Base-by-base conservation (phyloP, 495 filamentous ascomycete genomes). In the Patellaria atrata region DNA sequence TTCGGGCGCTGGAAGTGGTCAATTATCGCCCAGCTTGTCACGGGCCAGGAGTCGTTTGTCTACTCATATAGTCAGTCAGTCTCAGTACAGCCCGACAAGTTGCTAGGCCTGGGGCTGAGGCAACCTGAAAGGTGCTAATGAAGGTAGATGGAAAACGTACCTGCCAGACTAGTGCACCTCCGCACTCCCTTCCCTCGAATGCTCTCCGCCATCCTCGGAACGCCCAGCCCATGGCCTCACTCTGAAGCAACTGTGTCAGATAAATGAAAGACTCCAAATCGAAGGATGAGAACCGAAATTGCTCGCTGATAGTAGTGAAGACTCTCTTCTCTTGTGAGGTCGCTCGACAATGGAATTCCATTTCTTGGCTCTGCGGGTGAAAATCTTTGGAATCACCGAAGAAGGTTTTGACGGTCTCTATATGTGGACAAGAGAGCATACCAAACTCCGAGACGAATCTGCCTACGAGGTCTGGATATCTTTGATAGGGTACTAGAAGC, bases 21-120 rank as follows among this genome's bases (percentile, higher is more conserved):
- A 4, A 47, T 31, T 1, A 47, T 32, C 11, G 38, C 61, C 84
- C 84, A 47, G 5, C 32, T 40, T 26, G 37, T 40, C 2, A 34
- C 40, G 1, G 44, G 44, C 39, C 40, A 47, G 22, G 35, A 47
- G 18, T 47, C 44, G 29, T 47, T 47, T 10, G n/a, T n/a, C n/a
- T n/a, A n/a, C n/a, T n/a, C n/a, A n/a, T n/a, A n/a, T n/a, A n/a
- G n/a, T n/a, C n/a, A n/a, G n/a, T n/a, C n/a, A n/a, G n/a, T n/a
- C n/a, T n/a, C n/a, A n/a, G n/a, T n/a, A n/a, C n/a, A n/a, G n/a
- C n/a, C n/a, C n/a, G n/a, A n/a, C n/a, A n/a, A n/a, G n/a, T n/a
- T n/a, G n/a, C n/a, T n/a, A n/a, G n/a, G n/a, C n/a, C n/a, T n/a
- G n/a, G n/a, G n/a, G n/a, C n/a, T n/a, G n/a, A n/a, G n/a, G n/a